Conservation (phyloP, 495 filamentous ascomycete genomes). For the Hypomontagnella submonticulosa region DNA sequence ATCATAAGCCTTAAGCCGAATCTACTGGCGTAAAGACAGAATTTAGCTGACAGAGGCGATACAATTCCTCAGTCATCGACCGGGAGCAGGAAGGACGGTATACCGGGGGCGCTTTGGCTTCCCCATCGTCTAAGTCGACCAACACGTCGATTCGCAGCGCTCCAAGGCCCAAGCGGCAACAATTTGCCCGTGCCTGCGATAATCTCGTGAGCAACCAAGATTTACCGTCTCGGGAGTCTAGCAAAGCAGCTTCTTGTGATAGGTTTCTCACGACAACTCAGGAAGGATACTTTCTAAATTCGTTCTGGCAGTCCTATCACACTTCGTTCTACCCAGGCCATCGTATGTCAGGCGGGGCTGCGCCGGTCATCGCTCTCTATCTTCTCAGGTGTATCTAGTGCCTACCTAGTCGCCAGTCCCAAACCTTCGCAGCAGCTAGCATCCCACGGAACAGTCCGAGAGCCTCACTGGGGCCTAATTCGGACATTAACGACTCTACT, state of each 20-base stretch:
- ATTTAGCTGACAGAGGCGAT: not conserved
- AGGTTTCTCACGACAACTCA: conserved; percentile 7
- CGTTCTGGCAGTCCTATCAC: conserved; percentile 6
- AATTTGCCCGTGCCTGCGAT: too few relatives aligned
- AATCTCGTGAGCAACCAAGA: conserved; percentile 1
- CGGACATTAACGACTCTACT: not conserved
- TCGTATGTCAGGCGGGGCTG: not conserved
- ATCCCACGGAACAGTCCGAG: too few relatives aligned
- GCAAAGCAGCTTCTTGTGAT: not conserved
- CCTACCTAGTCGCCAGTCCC: not conserved
- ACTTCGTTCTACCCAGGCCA: not conserved
- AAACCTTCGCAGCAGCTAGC: too few relatives aligned
- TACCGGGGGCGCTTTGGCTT: conserved; percentile 8
- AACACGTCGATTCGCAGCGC: not conserved
- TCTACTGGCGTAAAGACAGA: not conserved
- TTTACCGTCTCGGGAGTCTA: not conserved
- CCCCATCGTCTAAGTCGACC: conserved; percentile 1
- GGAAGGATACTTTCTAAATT: conserved; percentile 9
- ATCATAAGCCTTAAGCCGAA: not conserved
- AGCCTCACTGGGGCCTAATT: too few relatives aligned
- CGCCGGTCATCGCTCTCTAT: not conserved
- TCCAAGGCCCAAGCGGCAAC: too few relatives aligned
- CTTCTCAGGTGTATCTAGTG: not conserved
- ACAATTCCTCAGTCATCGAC: conserved; percentile 12
- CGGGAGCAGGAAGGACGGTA: conserved; percentile 7